These are phyloP conservation scores for Zasmidium cellare DNA, from an alignment of 2,329 filamentous ascomycete genomes.

Conservation along the genomic window DNA sequence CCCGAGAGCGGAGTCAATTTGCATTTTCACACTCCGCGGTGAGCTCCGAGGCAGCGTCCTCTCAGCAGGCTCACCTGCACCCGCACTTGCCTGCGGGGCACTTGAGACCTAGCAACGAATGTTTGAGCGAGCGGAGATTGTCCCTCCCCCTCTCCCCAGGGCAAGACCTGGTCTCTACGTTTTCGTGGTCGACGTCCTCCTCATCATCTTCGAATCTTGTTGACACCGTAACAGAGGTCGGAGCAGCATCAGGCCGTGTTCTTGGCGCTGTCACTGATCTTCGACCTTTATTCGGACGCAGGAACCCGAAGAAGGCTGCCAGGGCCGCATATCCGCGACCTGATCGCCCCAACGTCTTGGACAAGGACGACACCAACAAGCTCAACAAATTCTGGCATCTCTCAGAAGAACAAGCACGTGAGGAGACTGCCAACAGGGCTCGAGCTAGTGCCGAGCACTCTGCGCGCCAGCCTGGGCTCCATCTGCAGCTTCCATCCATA, in stretches of 20 bases:
- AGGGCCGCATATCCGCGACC: not conserved
- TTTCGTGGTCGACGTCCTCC: not conserved
- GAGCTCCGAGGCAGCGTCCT: not conserved
- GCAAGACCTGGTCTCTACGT: not conserved
- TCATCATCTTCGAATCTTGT: not conserved
- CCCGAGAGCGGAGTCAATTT: not conserved
- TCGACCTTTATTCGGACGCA: not conserved
- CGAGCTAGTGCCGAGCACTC: not conserved
- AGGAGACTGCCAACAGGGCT: not conserved
- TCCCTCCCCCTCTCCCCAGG: not conserved
- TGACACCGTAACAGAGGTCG: not conserved
- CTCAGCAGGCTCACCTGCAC: not conserved
- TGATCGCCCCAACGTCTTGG: slow-evolving; percentile 17
- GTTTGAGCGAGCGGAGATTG: not conserved
- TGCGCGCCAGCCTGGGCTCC: not conserved
- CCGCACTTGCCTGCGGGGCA: not conserved
- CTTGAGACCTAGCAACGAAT: not conserved
- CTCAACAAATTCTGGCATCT: slow-evolving; percentile 3
- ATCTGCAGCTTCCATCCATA: not conserved
- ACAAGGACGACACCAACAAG: slow-evolving; percentile 6
- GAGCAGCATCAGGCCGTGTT: not conserved
- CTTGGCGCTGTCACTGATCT: not conserved
- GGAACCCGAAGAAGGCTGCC: not conserved
- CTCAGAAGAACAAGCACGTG: not conserved
- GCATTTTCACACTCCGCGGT: not conserved